These are phyloP conservation scores for Vitis amurensis DNA, from an alignment of 164 flowering plant genomes.

Conservation along the genomic window DNA sequence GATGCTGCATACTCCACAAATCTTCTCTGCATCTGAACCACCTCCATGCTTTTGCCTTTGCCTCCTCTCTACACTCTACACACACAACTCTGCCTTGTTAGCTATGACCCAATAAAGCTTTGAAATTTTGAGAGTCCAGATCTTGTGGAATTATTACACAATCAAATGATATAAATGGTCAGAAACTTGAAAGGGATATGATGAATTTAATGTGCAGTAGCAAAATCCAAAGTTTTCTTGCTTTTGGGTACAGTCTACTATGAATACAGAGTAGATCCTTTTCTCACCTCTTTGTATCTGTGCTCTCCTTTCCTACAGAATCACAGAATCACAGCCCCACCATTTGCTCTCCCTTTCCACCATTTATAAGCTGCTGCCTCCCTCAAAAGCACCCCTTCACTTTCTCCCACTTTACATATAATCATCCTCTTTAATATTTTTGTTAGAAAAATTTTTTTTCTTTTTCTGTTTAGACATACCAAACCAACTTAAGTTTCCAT, in stretches of 20 bases:
- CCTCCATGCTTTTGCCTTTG: constrained; percentile 39
- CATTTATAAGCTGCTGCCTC: background rate
- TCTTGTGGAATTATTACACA: constrained; percentile 23
- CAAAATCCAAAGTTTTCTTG: constrained; percentile 10
- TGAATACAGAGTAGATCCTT: background rate
- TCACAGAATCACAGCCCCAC: constrained; percentile 1
- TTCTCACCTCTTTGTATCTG: constrained; percentile 7
- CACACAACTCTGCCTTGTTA: background rate
- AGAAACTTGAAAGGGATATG: constrained; percentile 19
- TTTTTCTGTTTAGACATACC: background rate
- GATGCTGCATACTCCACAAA: constrained; percentile 51
- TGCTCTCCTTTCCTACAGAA: constrained; percentile 9
- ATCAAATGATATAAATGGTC: constrained; percentile 12
- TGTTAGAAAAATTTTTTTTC: constrained; percentile 2
- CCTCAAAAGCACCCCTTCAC: constrained; percentile 3
- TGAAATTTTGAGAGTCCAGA: constrained; percentile 10
- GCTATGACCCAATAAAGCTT: constrained; percentile 7
- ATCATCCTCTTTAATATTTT: background rate
- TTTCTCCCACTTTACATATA: background rate
- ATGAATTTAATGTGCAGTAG: constrained; percentile 23
- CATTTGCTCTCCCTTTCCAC: constrained; percentile 1
- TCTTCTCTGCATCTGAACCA: constrained; percentile 59
- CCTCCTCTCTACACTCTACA: constrained; percentile 11
- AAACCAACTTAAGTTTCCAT: no score
- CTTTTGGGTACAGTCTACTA: constrained; percentile 8